Conservation (phyloP, 1,139 yeast species). For the Magnusiomyces tetraspermus region DNA sequence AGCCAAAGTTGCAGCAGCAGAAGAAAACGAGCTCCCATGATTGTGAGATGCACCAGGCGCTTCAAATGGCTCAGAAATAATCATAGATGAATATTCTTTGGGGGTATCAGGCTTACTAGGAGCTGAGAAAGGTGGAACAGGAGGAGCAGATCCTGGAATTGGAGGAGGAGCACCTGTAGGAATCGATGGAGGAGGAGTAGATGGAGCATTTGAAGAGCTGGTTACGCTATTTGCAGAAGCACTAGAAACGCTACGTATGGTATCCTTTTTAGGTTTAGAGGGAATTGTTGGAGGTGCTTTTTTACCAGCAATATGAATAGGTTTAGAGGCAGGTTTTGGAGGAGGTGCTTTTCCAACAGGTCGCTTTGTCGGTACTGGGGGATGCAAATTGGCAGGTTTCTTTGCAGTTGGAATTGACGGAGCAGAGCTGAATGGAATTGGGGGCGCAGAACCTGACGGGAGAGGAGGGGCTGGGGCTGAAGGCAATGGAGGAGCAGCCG, state of each 20-base stretch:
- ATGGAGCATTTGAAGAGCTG: slow-evolving; percentile 1
- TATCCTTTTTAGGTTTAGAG: background rate
- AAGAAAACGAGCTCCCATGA: background rate
- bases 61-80: background rate
- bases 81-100: slow-evolving; percentile 2
- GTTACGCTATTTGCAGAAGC: background rate
- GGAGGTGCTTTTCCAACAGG: slow-evolving; percentile 22
- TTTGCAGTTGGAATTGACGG: slow-evolving; percentile 19
- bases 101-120: slow-evolving; percentile 21
- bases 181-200: slow-evolving; percentile 9
- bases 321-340: slow-evolving; percentile 5
- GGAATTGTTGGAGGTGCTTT: slow-evolving; percentile 15
- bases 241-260: background rate
- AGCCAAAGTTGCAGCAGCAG: background rate
- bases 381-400: slow-evolving; percentile 19
- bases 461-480: slow-evolving; percentile 1
- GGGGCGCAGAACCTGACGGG: slow-evolving; percentile 26
- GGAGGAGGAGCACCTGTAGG: slow-evolving; percentile 24
- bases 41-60: background rate
- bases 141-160: slow-evolving; percentile 27
- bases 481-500: background rate
- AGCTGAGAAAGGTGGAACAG: slow-evolving; percentile 26
- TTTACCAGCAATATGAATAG: slow-evolving; percentile 5
- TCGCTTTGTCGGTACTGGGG: slow-evolving; percentile 25
- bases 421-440: slow-evolving; percentile 16